Evolutionary conservation across 768 basidiomycete species (phyloP).

Genomic region (Xerocomus brunneocitrinus): DNA sequence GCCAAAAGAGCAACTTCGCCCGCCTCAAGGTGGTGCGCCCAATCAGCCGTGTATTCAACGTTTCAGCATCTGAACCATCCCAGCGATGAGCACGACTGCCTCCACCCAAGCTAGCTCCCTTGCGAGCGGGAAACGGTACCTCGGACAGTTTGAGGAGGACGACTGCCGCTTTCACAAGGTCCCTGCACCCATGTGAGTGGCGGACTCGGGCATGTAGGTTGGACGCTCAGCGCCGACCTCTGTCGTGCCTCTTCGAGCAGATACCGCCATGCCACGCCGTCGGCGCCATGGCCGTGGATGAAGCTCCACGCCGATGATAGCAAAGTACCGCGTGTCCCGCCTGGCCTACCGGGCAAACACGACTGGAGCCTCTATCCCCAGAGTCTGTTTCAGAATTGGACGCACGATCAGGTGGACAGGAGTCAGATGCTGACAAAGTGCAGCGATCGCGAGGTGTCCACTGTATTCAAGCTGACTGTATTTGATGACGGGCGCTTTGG

Average conservation of each 20-base stretch:
- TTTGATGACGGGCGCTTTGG: constrained; percentile 17
- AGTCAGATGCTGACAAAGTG: constrained; percentile 32
- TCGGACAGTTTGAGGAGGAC: not conserved
- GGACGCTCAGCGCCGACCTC: not conserved
- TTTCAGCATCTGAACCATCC: not conserved
- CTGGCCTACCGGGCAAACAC: not conserved
- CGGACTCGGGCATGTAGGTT: not conserved
- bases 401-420: constrained; percentile 35
- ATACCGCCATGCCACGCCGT: constrained; percentile 35
- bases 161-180: constrained; percentile 5
- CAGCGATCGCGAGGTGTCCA: constrained; percentile 11
- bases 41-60: not conserved
- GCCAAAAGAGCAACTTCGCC: not conserved
- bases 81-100: constrained; percentile 8
- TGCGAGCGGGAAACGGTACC: not conserved
- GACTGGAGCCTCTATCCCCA: constrained; percentile 45
- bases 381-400: constrained; percentile 52
- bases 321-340: not conserved
- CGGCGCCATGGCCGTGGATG: constrained; percentile 40
- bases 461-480: constrained; percentile 18
- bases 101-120: not conserved
- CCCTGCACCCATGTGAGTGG: constrained; percentile 22
- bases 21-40: not conserved
- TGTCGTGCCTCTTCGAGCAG: constrained; percentile 4
- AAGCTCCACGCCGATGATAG: constrained; percentile 21